phyloP scores from a whole-genome alignment of 202 grass and related monocot genomes.

The Brachypodium distachyon region DNA sequence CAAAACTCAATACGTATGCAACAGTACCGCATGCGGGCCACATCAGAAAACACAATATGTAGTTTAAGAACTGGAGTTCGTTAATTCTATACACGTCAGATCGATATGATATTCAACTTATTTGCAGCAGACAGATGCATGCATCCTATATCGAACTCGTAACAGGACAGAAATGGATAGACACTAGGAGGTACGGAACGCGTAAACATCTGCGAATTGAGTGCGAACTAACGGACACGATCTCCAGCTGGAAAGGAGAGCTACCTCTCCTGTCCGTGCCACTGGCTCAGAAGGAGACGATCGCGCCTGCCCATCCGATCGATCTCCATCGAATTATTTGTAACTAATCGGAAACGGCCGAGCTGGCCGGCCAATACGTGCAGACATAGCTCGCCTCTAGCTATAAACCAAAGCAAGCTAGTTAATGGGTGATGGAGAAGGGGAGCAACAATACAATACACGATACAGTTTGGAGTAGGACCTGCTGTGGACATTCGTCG shows the following conservation, averaged over 20 bases:
- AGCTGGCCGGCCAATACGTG: not conserved
- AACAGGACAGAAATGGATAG: not conserved
- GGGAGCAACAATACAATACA: not conserved
- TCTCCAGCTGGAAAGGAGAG: slow-evolving; percentile 10
- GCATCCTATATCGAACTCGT: not conserved
- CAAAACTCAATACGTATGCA: not conserved
- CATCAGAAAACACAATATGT: not conserved
- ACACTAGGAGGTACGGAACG: not conserved
- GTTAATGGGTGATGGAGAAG: not conserved
- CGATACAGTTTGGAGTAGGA: not conserved
- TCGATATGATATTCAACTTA: not conserved
- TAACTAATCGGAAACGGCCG: not conserved
- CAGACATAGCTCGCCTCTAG: not conserved
- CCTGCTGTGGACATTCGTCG: not conserved
- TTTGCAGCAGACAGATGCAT: not conserved
- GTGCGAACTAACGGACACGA: not conserved
- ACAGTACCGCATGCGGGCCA: not conserved
- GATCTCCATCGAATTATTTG: not conserved
- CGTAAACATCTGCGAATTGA: not conserved
- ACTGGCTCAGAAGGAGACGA: not conserved
- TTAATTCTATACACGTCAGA: not conserved
- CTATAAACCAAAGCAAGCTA: not conserved
- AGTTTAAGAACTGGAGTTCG: not conserved
- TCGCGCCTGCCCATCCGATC: not conserved
- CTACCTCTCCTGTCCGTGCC: not conserved